Evolutionary conservation across 192 early-diverging fungal species (phyloP).

Genomic region (Anaeromyces robustus): DNA sequence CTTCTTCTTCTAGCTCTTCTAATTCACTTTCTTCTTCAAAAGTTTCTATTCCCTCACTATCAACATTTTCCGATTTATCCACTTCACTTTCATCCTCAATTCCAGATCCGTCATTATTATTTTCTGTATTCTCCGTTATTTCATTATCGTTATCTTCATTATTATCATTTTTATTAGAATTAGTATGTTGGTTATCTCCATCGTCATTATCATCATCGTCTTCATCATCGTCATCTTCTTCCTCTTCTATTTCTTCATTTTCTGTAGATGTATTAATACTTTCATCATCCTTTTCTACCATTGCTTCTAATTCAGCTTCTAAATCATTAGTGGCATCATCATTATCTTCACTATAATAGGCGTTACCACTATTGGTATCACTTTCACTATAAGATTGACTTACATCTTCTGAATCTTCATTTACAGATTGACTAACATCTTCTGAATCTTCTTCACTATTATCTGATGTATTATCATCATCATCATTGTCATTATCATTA

Average conservation of each 20-base stretch:
- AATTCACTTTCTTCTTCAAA: conserved; percentile 1
- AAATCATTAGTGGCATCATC: conserved; percentile 13
- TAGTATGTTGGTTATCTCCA: too few species aligned
- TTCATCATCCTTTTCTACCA: conserved; percentile 22
- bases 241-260: conserved; percentile 13
- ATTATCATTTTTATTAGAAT: too few species aligned
- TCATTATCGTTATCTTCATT: not conserved
- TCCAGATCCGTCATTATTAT: too few species aligned
- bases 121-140: too few species aligned
- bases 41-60: conserved; percentile 3
- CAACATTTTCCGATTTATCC: conserved; percentile 9
- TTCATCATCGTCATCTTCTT: conserved; percentile 13
- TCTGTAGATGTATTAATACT: conserved; percentile 17
- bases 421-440: not conserved
- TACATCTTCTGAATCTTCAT: not conserved
- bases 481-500: conserved; percentile 5
- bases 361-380: conserved; percentile 8
- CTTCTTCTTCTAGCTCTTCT: conserved; percentile 8
- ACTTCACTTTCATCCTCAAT: conserved; percentile 15
- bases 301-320: conserved; percentile 13
- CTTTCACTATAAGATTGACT: conserved; percentile 4
- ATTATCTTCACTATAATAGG: conserved; percentile 1
- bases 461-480: conserved; percentile 9
- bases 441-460: conserved; percentile 3
- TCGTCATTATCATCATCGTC: conserved; percentile 15